phyloP scores from a whole-genome alignment of 495 filamentous ascomycete species.

The Neurospora tetrasperma region DNA sequence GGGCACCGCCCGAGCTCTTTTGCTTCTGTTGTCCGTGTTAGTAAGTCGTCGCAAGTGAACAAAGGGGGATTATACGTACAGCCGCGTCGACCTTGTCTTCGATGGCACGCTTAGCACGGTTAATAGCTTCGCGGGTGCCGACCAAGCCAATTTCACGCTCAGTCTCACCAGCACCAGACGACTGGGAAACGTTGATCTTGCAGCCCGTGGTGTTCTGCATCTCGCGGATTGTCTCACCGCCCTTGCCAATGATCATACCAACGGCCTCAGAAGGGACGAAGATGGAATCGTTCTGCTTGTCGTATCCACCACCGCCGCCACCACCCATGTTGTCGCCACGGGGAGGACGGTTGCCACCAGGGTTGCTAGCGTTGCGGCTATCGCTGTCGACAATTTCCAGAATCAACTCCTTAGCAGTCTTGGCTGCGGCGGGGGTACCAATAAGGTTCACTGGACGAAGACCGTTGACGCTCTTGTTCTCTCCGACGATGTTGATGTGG shows the following conservation, averaged over 20 bases:
- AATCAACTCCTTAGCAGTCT: constrained; percentile 64
- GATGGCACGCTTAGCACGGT: constrained; percentile 62
- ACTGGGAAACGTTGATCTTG: constrained; percentile 79
- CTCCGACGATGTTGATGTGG: constrained; percentile 81
- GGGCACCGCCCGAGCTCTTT: constrained; percentile 40
- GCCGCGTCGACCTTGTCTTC: constrained; percentile 82
- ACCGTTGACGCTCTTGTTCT: constrained; percentile 76
- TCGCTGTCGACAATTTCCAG: constrained; percentile 84
- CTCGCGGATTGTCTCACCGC: constrained; percentile 78
- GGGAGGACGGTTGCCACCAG: constrained; percentile 5
- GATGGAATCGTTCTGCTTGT: constrained; percentile 69
- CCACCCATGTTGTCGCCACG: constrained; percentile 15
- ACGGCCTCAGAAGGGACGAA: constrained; percentile 75
- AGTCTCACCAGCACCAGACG: constrained; percentile 55
- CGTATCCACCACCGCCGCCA: constrained; percentile 32
- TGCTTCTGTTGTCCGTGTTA: constrained; percentile 34
- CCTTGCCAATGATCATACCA: constrained; percentile 85
- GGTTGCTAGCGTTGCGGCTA: constrained; percentile 42
- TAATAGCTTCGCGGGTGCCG: constrained; percentile 61
- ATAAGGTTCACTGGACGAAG: constrained; percentile 78
- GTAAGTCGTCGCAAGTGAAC: constrained; percentile 2
- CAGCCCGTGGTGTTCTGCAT: constrained; percentile 74
- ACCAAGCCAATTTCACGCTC: constrained; percentile 74
- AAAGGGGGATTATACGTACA: constrained; percentile 35
- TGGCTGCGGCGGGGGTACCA: constrained; percentile 54